These are phyloP conservation scores for Bruguiera gymnorhiza DNA, from an alignment of 345 rosid genomes.

Conservation along the genomic window DNA sequence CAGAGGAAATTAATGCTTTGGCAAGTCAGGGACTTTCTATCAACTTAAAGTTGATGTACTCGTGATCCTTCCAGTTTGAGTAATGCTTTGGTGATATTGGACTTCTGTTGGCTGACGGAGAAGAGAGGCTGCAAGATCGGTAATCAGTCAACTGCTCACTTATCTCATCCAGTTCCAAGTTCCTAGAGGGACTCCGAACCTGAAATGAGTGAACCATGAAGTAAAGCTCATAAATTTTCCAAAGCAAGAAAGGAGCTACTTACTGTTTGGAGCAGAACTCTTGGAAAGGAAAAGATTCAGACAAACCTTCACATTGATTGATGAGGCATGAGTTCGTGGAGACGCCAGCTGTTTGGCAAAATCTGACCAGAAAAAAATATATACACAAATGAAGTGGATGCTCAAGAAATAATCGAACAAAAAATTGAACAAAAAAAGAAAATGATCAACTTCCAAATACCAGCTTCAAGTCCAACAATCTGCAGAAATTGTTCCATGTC, in stretches of 20 bases:
- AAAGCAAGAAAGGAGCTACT: neutral
- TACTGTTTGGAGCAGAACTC: neutral
- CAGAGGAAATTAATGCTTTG: conserved; percentile 19
- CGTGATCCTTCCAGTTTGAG: conserved; percentile 15
- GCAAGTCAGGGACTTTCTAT: conserved; percentile 30
- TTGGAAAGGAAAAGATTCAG: neutral
- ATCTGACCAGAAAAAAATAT: conserved; percentile 17
- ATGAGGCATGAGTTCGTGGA: conserved; percentile 11
- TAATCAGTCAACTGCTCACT: conserved; percentile 19
- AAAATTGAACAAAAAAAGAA: neutral
- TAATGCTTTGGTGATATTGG: conserved; percentile 26
- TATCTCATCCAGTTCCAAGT: conserved; percentile 33
- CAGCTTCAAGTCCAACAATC: conserved; percentile 40
- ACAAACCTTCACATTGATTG: conserved; percentile 24
- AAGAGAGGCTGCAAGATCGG: conserved; percentile 18
- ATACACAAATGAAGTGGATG: neutral
- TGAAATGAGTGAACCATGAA: conserved; percentile 7
- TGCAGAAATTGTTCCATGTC: conserved; percentile 36
- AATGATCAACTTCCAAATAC: conserved; percentile 12
- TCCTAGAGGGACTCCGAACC: conserved; percentile 26
- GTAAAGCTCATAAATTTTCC: neutral
- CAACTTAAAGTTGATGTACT: conserved; percentile 29
- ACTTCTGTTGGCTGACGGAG: conserved; percentile 19
- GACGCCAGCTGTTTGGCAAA: conserved; percentile 10
- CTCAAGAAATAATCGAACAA: neutral